phyloP scores from a whole-genome alignment of 768 basidiomycete species.

The Dacryopinax spathularia region DNA sequence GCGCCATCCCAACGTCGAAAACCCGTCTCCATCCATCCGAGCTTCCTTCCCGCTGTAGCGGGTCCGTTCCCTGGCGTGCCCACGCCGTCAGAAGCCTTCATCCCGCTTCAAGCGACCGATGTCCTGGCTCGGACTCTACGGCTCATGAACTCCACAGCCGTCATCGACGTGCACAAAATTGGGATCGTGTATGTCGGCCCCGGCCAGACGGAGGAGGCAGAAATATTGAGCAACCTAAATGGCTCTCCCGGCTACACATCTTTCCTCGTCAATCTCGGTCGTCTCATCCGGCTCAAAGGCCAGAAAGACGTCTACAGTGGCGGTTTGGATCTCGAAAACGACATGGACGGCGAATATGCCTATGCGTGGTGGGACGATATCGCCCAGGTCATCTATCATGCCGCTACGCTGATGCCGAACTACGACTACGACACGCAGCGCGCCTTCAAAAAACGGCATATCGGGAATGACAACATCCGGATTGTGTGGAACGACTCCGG shows the following conservation, averaged over 20 bases:
- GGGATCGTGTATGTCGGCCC: slow-evolving; percentile 93
- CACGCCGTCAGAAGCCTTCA: slow-evolving; percentile 30
- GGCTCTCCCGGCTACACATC: slow-evolving; percentile 91
- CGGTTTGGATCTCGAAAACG: slow-evolving; percentile 57
- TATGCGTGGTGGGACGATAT: slow-evolving; percentile 99
- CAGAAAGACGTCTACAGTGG: slow-evolving; percentile 89
- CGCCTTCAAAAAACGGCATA: slow-evolving; percentile 82
- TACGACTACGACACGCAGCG: slow-evolving; percentile 49
- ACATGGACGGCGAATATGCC: slow-evolving; percentile 88
- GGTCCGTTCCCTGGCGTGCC: slow-evolving; percentile 51
- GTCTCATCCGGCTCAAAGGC: slow-evolving; percentile 74
- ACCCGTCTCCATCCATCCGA: slow-evolving; percentile 70
- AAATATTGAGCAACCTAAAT: slow-evolving; percentile 78
- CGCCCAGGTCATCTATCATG: slow-evolving; percentile 85
- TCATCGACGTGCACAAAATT: slow-evolving; percentile 94
- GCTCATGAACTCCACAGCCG: slow-evolving; percentile 68
- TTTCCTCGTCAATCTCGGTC: slow-evolving; percentile 79
- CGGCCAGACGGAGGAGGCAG: slow-evolving; percentile 67
- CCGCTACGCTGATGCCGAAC: slow-evolving; percentile 94
- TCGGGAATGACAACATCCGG: slow-evolving; percentile 92
- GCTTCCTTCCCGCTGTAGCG: slow-evolving; percentile 72
- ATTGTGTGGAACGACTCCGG: slow-evolving; percentile 98
- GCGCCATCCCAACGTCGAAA: slow-evolving; percentile 83
- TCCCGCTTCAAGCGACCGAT: slow-evolving; percentile 36
- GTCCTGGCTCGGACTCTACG: slow-evolving; percentile 45